phyloP scores from a whole-genome alignment of 163 green algal genomes.

The Prototheca wickerhamii region DNA sequence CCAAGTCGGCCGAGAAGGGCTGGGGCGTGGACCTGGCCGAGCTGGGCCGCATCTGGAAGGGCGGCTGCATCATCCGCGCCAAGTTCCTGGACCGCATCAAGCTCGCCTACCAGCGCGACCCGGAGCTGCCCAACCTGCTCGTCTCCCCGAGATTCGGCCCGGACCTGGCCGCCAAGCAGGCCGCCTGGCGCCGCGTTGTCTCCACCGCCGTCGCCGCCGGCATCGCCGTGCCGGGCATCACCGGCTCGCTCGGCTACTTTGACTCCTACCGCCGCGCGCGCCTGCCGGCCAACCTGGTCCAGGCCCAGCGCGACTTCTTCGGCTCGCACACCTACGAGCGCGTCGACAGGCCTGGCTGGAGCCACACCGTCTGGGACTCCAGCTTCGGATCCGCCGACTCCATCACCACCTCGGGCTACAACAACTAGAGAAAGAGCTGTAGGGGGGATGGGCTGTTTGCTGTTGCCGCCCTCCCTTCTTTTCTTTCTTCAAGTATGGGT shows the following conservation, averaged over 20 bases:
- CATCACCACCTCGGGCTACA: slow-evolving; percentile 86
- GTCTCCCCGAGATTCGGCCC: slow-evolving; percentile 85
- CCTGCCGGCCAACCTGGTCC: slow-evolving; percentile 83
- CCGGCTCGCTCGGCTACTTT: slow-evolving; percentile 85
- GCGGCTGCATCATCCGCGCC: slow-evolving; percentile 97
- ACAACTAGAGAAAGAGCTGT: slow-evolving; percentile 30
- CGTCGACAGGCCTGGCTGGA: slow-evolving; percentile 72
- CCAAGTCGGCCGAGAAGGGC: slow-evolving; percentile 77
- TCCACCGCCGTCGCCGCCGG: slow-evolving; percentile 69
- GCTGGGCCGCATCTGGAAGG: slow-evolving; percentile 96
- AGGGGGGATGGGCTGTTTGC: neutral
- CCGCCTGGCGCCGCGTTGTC: slow-evolving; percentile 83
- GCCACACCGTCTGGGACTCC: slow-evolving; percentile 86
- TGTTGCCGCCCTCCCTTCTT: neutral
- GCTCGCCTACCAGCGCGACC: slow-evolving; percentile 46
- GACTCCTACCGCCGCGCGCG: slow-evolving; percentile 84
- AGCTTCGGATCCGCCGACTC: slow-evolving; percentile 73
- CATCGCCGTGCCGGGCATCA: slow-evolving; percentile 73
- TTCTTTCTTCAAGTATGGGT: neutral
- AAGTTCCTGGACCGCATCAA: slow-evolving; percentile 92
- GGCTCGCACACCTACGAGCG: slow-evolving; percentile 97
- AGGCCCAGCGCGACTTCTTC: slow-evolving; percentile 98
- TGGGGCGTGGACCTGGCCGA: slow-evolving; percentile 85
- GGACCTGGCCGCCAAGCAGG: slow-evolving; percentile 59
- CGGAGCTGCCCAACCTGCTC: slow-evolving; percentile 71